These are phyloP conservation scores for Geranomyces michiganensis DNA, from an alignment of 192 early-diverging fungal species.

Conservation along the genomic window DNA sequence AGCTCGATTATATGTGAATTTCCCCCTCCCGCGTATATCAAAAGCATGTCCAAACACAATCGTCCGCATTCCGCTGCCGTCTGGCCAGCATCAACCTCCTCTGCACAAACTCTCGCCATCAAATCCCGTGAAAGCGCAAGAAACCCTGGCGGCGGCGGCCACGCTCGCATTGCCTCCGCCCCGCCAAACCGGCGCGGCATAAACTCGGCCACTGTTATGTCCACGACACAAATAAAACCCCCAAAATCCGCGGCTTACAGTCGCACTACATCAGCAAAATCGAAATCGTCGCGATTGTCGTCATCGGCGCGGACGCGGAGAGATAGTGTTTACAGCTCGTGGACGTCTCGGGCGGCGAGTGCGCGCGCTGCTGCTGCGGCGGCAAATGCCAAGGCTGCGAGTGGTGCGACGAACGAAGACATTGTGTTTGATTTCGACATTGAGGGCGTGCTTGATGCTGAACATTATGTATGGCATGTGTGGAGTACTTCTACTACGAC, in stretches of 20 bases:
- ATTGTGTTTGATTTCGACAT: too few species aligned
- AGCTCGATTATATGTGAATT: too few species aligned
- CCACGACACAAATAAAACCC: not conserved
- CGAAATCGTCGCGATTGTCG: not conserved
- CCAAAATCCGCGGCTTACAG: not conserved
- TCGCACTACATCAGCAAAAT: not conserved
- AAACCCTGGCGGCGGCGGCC: too few species aligned
- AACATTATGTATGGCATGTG: too few species aligned
- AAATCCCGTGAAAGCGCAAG: not conserved
- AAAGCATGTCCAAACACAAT: not conserved
- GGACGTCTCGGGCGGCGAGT: constrained; percentile 18
- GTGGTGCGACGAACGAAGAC: too few species aligned
- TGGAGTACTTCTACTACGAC: too few species aligned
- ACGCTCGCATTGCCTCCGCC: not conserved
- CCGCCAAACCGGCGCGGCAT: not conserved
- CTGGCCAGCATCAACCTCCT: too few species aligned
- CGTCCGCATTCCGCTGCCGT: not conserved
- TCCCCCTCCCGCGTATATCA: too few species aligned
- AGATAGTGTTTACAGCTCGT: constrained; percentile 19
- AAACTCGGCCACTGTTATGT: not conserved
- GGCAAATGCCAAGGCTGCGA: too few species aligned
- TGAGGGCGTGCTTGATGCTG: too few species aligned
- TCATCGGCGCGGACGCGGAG: constrained; percentile 1
- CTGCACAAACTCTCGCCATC: not conserved
- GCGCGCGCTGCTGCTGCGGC: constrained; percentile 1